Conservation (phyloP, 148 eudicot genomes). For the Vaccinium myrtillus region DNA sequence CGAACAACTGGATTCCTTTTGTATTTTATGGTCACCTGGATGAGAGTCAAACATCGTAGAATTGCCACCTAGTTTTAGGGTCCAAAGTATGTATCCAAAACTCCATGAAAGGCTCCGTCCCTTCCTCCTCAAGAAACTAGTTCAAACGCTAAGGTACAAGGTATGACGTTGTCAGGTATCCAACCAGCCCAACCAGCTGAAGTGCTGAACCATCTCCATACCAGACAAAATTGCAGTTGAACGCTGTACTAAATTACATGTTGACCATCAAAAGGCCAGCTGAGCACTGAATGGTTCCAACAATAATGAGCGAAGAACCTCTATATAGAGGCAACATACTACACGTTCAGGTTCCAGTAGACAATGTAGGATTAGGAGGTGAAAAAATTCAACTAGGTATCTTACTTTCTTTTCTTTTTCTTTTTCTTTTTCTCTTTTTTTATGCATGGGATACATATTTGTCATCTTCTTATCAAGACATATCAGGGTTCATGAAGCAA, state of each 20-base stretch:
- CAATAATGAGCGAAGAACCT: not conserved
- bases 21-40: not conserved
- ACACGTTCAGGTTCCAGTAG: not conserved
- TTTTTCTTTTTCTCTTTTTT: not conserved
- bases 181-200: not conserved
- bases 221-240: not conserved
- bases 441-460: not conserved
- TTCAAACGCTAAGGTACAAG: not conserved
- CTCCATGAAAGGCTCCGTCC: not conserved
- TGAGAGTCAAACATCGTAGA: not conserved
- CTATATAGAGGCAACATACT: not conserved
- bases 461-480: not conserved
- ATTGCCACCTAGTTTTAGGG: not conserved
- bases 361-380: not conserved
- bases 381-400: not conserved
- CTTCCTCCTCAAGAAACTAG: not conserved
- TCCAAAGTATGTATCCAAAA: not conserved
- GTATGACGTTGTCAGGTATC: not conserved
- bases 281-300: not conserved
- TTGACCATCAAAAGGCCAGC: not conserved
- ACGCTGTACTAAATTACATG: not conserved
- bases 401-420: not conserved
- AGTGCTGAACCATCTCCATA: not conserved
- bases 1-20: not conserved
- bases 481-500: not conserved